phyloP scores from a whole-genome alignment of 2,329 filamentous ascomycete species.

The Talaromyces sp. region DNA sequence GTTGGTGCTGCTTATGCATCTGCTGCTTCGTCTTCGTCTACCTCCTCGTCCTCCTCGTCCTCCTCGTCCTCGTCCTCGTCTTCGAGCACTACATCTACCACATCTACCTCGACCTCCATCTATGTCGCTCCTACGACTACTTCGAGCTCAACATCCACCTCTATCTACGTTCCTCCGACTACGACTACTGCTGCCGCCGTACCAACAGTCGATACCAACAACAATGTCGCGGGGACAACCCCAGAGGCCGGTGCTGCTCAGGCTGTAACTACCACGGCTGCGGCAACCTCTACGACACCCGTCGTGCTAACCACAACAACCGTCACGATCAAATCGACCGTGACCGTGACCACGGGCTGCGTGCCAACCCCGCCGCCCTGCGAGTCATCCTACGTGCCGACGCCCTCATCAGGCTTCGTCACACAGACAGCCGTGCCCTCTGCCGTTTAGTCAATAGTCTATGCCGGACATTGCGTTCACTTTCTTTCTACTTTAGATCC shows the following conservation, averaged over 20 bases:
- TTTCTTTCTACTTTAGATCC: neutral
- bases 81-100: neutral
- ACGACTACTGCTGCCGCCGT: neutral
- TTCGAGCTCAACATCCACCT: neutral
- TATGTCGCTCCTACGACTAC: neutral
- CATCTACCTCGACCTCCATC: neutral
- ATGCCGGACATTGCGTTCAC: neutral
- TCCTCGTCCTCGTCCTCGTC: neutral
- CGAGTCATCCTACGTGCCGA: neutral
- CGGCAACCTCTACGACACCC: neutral
- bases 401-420: constrained; percentile 1
- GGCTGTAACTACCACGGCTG: neutral
- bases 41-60: neutral
- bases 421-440: neutral
- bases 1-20: constrained; percentile 31
- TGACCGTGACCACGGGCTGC: constrained; percentile 5
- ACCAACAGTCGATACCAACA: neutral
- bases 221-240: neutral
- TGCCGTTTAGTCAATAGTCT: neutral
- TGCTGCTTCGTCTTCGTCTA: neutral
- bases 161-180: neutral
- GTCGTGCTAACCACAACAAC: neutral
- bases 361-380: constrained; percentile 1
- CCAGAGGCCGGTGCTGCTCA: neutral
- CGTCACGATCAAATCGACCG: constrained; percentile 3